Evolutionary conservation across 179 eudicot genomes (phyloP).

Genomic region (Camellia oleifera): DNA sequence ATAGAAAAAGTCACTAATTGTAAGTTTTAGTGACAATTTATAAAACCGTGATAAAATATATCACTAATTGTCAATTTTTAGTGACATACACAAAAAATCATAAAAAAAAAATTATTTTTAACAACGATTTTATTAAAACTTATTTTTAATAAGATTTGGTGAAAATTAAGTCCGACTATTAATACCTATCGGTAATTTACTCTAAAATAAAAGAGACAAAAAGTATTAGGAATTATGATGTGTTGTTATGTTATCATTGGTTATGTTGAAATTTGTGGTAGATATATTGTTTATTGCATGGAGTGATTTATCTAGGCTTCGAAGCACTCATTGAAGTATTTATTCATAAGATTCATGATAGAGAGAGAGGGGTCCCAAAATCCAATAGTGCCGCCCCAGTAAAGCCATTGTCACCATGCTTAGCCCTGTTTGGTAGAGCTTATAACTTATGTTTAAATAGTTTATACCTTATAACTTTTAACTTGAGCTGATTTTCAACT

Average conservation of each 20-base stretch:
- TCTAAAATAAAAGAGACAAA: background rate
- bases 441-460: no score
- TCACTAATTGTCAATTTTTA: no score
- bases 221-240: background rate
- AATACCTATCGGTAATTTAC: background rate
- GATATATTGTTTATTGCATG: background rate
- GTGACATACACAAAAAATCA: no score
- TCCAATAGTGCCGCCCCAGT: conserved; percentile 26
- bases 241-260: background rate
- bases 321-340: conserved; percentile 3
- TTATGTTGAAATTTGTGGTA: background rate
- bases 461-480: no score
- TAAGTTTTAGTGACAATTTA: no score
- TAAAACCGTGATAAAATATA: no score
- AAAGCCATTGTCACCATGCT: conserved; percentile 10
- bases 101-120: no score
- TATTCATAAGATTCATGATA: background rate
- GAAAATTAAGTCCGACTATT: no score
- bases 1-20: no score
- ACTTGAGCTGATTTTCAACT: no score
- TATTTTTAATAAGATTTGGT: background rate
- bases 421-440: no score
- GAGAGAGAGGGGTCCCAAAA: conserved; percentile 9
- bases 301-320: background rate
- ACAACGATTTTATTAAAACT: no score